Evolutionary conservation across 768 basidiomycete genomes (phyloP), one percentile per base, ranked within the genome.

Genomic region (Tylopilus sp.): DNA sequence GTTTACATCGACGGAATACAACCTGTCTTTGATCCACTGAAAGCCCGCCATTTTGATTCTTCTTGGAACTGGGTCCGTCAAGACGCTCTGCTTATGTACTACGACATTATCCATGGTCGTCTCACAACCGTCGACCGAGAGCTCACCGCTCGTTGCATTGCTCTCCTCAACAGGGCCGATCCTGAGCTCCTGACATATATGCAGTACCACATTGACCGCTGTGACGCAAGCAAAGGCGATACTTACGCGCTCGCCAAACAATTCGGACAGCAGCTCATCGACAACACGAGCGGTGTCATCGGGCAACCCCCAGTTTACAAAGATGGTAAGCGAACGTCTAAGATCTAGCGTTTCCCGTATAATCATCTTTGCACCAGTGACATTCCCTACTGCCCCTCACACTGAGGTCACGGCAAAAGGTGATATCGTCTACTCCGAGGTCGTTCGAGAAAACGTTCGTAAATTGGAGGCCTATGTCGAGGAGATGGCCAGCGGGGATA

Each of bases 31-130:
- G 91, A 95, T 64, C 86, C 91, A 3, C 77, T 98, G 62, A 98
- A 99, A 72, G 97, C 95, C 12, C 90, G 97, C 41, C 94, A 88
- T 66, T 98, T 99, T 76, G 95, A 98, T 67, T 98, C 95, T 2
- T 93, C 89, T 6, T 99, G 95, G 97, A 99, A 99, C 67, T 99
- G 97, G 97, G 95, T 88, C 40, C 86, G 95, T 53, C 97, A 99
- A 73, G 95, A 97, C 55, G 92, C 94, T 15, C 77, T 98, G 23
- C 75, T 92, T 53, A 95, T 99, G 92, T 98, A 86, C 75, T 98
- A 95, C 71, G 95, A 98, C 69, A 97, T 99, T 72, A 93, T 99
- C 61, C 93, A 94, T 59, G 97, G 97, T 43, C 85, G 88, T 40
- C 81, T 97, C 49, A 94, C 87, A 21, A 93, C 92, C 17, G 90